Evolutionary conservation across 306 rosid species (phyloP), one percentile per base, ranked within the genome.

Genomic region (Malus orientalis): DNA sequence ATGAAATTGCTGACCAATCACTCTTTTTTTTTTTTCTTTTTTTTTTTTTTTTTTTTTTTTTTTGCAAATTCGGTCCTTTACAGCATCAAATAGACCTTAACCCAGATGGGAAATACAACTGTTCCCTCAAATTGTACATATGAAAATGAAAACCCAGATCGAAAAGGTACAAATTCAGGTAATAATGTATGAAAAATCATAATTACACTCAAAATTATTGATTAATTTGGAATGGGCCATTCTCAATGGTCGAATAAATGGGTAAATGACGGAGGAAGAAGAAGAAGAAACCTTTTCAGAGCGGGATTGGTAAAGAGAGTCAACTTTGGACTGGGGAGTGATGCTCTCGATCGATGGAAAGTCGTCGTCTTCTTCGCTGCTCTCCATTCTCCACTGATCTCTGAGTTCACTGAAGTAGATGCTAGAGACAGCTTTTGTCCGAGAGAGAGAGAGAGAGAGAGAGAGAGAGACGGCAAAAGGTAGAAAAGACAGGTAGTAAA

Each of bases 351-450:
- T 88, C 64, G 89, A 86, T 58, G 98, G 98, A 76, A 95, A 92
- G 40, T 95, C 98, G 18, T 95, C 98, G 33, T 95, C 98, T 81
- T 95, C 98, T 84, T 92, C 98, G 65, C 97, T 92, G 78, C 98
- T 92, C 92, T 95, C 98, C 98, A 95, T 91, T 70, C 19, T 74
- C 20, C 6, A 47, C 36, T 69, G 38, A 38, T 16, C 61, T 18
- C n/a, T 14, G 44, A 45, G n/a, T 62, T 19, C 4, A 58, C 23
- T 58, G 63, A 58, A 58, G 29, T 14, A 58, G 4, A 58, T 11
- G 29, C 4, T 12, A 58, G 16, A 11, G 15, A 22, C 15, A 22
- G 30, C 45, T 9, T 42, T 9, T 42, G 45, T 42, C 45, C 45
- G 45, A 42, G 45, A 42, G 45, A 9, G 45, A 42, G 45, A 42